A percentile compares a stretch with the other conserved stretches of the same genome.
phyloP scores from a whole-genome alignment of 2,329 filamentous ascomycete genomes.

The Magnaporthiopsis incrustans region DNA sequence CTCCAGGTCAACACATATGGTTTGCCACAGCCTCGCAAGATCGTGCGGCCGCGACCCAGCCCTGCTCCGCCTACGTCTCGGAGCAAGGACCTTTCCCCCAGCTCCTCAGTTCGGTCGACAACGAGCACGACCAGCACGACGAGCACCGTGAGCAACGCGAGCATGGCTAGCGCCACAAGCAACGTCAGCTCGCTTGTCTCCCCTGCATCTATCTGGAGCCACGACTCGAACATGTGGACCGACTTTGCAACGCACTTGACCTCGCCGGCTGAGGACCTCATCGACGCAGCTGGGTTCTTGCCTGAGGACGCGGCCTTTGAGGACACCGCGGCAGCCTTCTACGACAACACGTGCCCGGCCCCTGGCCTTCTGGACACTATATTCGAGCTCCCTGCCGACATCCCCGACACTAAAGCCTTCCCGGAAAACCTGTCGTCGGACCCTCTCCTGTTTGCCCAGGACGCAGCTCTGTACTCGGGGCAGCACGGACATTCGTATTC shows the following conservation, averaged over 20 bases:
- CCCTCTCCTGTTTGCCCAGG: slow-evolving; percentile 27
- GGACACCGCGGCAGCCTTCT: slow-evolving; percentile 13
- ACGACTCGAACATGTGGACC: slow-evolving; percentile 30
- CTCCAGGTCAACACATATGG: slow-evolving; percentile 31
- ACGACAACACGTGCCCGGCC: slow-evolving; percentile 16
- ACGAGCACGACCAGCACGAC: slow-evolving; percentile 26
- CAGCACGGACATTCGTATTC: slow-evolving; percentile 15
- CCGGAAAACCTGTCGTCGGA: slow-evolving; percentile 23
- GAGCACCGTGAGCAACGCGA: slow-evolving; percentile 23
- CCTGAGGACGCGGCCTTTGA: slow-evolving; percentile 18
- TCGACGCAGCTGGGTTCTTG: slow-evolving; percentile 23
- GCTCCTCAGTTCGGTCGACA: slow-evolving; percentile 39
- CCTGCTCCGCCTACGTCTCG: slow-evolving; percentile 17
- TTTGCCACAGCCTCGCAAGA: slow-evolving; percentile 23
- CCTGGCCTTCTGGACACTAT: slow-evolving; percentile 21
- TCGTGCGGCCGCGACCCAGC: slow-evolving; percentile 16
- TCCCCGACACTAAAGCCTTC: slow-evolving; percentile 22
- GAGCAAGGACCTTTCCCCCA: slow-evolving; percentile 37
- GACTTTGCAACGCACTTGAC: slow-evolving; percentile 35
- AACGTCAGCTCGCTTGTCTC: slow-evolving; percentile 34
- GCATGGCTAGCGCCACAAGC: slow-evolving; percentile 29
- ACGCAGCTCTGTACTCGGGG: slow-evolving; percentile 19
- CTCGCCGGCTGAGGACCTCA: slow-evolving; percentile 34
- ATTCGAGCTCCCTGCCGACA: slow-evolving; percentile 35
- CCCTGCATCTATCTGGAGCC: slow-evolving; percentile 36